Evolutionary conservation across 176 grass and related monocot species (phyloP).

Genomic region (Raddia distichophylla): DNA sequence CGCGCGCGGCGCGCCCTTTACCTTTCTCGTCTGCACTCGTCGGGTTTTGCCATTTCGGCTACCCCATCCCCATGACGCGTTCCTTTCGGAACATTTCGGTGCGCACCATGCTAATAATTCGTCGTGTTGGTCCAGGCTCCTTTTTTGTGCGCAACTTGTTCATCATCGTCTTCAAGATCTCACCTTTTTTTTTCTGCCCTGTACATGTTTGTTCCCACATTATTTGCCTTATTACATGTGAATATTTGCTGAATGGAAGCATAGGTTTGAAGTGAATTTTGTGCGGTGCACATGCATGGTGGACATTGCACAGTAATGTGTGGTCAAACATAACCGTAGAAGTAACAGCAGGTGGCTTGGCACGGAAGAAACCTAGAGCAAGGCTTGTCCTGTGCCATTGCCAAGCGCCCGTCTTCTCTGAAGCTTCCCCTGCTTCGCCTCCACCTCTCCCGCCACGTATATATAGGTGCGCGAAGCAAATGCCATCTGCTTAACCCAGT

Average conservation of each 20-base stretch:
- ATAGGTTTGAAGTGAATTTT: too few relatives aligned
- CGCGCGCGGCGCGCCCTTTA: neutral
- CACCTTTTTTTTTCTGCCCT: too few relatives aligned
- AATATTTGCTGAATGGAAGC: neutral
- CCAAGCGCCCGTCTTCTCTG: conserved; percentile 28
- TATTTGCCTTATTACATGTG: neutral
- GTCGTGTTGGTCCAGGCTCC: neutral
- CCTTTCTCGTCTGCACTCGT: neutral
- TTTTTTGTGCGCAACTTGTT: neutral
- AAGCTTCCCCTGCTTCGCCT: conserved; percentile 36
- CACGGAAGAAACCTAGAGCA: neutral
- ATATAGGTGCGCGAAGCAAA: conserved; percentile 45
- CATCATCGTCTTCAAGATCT: neutral
- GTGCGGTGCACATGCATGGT: neutral
- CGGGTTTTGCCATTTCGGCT: neutral
- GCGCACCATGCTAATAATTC: neutral
- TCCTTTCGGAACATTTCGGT: conserved; percentile 7
- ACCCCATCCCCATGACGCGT: neutral
- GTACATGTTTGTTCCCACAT: neutral
- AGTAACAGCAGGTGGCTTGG: neutral
- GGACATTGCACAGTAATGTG: neutral
- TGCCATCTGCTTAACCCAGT: neutral
- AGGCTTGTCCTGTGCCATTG: neutral
- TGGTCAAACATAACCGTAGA: conserved; percentile 13
- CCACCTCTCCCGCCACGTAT: neutral